Evolutionary conservation across 73 alveolate genomes (phyloP).

Genomic region (Tetrahymena thermophila): DNA sequence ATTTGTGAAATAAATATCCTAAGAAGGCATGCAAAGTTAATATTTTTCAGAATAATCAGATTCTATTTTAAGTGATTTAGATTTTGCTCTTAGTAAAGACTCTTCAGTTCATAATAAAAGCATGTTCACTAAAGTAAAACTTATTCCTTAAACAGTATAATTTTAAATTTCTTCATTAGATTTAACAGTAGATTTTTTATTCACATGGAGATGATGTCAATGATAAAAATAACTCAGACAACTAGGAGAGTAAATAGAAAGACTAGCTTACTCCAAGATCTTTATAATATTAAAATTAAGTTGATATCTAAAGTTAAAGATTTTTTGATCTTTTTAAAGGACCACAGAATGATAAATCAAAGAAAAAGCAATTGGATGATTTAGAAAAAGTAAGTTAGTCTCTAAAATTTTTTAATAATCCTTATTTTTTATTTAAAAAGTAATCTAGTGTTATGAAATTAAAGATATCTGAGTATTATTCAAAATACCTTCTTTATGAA

Average conservation of each 20-base stretch:
- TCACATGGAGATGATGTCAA: not conserved
- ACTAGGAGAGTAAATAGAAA: not conserved
- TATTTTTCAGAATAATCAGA: not conserved
- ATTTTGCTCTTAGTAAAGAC: not conserved
- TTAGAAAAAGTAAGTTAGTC: not conserved
- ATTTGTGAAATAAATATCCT: not conserved
- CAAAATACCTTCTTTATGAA: not conserved
- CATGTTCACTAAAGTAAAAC: not conserved
- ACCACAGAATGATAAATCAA: not conserved
- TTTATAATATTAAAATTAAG: not conserved
- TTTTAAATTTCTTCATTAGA: not conserved
- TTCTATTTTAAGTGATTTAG: not conserved
- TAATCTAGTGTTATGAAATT: not conserved
- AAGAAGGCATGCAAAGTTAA: not conserved
- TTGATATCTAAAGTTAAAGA: not conserved
- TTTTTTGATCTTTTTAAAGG: not conserved
- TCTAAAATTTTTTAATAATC: not conserved
- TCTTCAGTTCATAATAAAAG: not conserved
- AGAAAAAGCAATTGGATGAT: not conserved
- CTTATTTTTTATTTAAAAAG: not conserved
- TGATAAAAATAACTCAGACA: not conserved
- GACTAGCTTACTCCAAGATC: not conserved
- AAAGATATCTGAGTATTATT: not conserved
- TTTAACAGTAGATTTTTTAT: not conserved
- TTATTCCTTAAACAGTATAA: no score